phyloP scores from a whole-genome alignment of 805 yeast genomes.

The Yamadazyma endophytica region DNA sequence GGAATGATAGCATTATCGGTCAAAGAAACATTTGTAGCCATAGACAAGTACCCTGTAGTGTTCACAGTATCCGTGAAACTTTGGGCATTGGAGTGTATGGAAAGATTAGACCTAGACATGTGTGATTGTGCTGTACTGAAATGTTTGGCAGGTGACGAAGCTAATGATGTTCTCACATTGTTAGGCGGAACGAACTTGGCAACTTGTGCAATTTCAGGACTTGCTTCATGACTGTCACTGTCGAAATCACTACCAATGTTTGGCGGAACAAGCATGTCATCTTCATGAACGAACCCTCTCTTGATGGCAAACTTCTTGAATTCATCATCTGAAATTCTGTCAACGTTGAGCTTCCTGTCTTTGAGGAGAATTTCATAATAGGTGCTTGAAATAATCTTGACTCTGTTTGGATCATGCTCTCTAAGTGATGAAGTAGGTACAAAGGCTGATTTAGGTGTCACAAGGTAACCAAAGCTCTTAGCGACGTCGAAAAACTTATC shows the following conservation, averaged over 20 bases:
- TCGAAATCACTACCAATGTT: conserved; percentile 7
- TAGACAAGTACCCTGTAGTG: conserved; percentile 33
- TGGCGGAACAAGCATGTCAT: conserved; percentile 17
- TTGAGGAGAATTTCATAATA: conserved; percentile 58
- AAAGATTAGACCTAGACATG: conserved; percentile 25
- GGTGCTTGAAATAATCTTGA: conserved; percentile 60
- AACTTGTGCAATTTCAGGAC: conserved; percentile 9
- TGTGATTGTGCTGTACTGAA: conserved; percentile 6
- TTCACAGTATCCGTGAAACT: conserved; percentile 30
- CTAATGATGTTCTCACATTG: conserved; percentile 1
- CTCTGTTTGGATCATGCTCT: conserved; percentile 50
- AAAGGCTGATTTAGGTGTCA: conserved; percentile 56
- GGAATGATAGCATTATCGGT: conserved; percentile 73
- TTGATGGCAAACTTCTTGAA: conserved; percentile 43
- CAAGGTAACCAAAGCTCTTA: conserved; percentile 42
- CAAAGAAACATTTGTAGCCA: conserved; percentile 60
- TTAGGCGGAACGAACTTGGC: conserved; percentile 10
- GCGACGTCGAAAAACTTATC: conserved; percentile 36
- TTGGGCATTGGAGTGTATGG: conserved; percentile 20
- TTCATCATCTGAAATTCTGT: conserved; percentile 42
- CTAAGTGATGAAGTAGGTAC: conserved; percentile 60
- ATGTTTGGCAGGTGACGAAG: conserved; percentile 1
- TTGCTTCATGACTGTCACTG: background rate
- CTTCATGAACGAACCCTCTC: conserved; percentile 42
- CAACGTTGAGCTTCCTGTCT: conserved; percentile 40